Evolutionary conservation across 495 filamentous ascomycete genomes (phyloP).

Genomic region (Hyaloscypha finlandica): DNA sequence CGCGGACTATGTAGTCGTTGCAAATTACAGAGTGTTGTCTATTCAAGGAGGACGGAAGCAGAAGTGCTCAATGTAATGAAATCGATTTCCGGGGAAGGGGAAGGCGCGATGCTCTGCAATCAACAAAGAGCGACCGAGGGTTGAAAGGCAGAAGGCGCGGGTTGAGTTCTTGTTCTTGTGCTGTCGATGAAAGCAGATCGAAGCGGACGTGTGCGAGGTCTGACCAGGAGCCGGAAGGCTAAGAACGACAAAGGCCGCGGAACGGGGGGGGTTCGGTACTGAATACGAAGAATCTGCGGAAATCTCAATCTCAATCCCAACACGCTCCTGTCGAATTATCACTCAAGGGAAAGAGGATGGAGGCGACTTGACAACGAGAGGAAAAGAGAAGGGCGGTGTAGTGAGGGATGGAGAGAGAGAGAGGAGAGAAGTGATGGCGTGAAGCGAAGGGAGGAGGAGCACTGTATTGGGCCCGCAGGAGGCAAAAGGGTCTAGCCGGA

Average conservation of each 20-base stretch:
- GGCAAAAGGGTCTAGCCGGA: slow-evolving; percentile 6
- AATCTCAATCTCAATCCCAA: slow-evolving; percentile 19
- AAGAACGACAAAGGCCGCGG: slow-evolving; percentile 6
- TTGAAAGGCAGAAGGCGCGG: slow-evolving; percentile 14
- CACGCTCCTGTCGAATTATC: slow-evolving; percentile 16
- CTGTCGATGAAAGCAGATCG: background rate
- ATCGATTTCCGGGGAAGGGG: slow-evolving; percentile 3
- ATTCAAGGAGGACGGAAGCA: slow-evolving; percentile 15
- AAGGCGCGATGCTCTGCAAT: slow-evolving; percentile 32
- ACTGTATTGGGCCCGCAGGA: background rate
- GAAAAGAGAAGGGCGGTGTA: slow-evolving; percentile 30
- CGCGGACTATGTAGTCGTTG: slow-evolving; percentile 29
- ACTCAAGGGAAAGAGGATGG: slow-evolving; percentile 15
- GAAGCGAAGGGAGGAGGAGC: slow-evolving; percentile 12
- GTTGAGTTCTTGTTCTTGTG: background rate
- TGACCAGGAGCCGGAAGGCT: slow-evolving; percentile 15
- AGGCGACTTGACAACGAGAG: slow-evolving; percentile 21
- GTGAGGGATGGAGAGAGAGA: slow-evolving; percentile 6
- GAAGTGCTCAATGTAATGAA: slow-evolving; percentile 17
- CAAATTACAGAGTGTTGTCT: slow-evolving; percentile 31
- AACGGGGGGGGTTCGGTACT: background rate
- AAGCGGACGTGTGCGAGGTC: too few relatives aligned
- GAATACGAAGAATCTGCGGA: slow-evolving; percentile 12
- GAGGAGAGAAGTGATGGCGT: slow-evolving; percentile 2
- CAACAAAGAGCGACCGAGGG: slow-evolving; percentile 34